Evolutionary conservation across 1,284 basidiomycete species (phyloP).

Genomic region (Boletellus deceptivus): DNA sequence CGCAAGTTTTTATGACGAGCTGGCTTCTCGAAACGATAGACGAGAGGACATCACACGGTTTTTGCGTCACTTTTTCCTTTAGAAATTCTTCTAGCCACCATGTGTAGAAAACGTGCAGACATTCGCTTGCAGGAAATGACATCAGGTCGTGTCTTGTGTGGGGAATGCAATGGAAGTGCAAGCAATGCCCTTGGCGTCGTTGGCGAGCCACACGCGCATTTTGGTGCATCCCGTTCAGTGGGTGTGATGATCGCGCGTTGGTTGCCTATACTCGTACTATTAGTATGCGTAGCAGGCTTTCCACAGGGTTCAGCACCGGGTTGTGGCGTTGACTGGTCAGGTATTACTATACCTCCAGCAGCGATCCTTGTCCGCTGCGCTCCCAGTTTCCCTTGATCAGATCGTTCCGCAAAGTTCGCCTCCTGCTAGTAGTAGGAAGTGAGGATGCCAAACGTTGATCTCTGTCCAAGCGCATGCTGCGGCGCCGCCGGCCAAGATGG

Average conservation of each 20-base stretch:
- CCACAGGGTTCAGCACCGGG: not conserved
- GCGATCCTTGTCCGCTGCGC: not conserved
- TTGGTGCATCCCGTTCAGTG: too few species aligned
- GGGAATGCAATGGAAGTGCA: constrained; percentile 21
- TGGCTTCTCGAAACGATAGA: constrained; percentile 32
- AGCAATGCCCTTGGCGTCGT: not conserved
- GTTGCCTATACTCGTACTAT: not conserved
- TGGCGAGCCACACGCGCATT: not conserved
- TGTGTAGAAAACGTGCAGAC: constrained; percentile 21
- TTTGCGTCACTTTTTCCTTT: constrained; percentile 10
- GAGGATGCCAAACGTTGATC: not conserved
- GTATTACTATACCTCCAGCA: not conserved
- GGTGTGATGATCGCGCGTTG: too few species aligned
- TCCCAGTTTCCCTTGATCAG: not conserved
- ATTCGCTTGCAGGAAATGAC: constrained; percentile 15
- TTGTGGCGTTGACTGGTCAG: too few species aligned
- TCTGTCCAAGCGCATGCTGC: not conserved
- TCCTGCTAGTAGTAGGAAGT: constrained; percentile 1
- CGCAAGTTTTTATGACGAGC: constrained; percentile 26
- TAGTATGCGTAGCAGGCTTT: not conserved
- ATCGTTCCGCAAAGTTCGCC: not conserved
- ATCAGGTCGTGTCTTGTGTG: constrained; percentile 16
- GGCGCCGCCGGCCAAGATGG: constrained; percentile 1
- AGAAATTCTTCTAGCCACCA: constrained; percentile 13
- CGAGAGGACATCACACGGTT: constrained; percentile 10